Evolutionary conservation across 805 yeast genomes (phyloP), one percentile per base, ranked within the genome.

Genomic region (Lipomyces sp.): DNA sequence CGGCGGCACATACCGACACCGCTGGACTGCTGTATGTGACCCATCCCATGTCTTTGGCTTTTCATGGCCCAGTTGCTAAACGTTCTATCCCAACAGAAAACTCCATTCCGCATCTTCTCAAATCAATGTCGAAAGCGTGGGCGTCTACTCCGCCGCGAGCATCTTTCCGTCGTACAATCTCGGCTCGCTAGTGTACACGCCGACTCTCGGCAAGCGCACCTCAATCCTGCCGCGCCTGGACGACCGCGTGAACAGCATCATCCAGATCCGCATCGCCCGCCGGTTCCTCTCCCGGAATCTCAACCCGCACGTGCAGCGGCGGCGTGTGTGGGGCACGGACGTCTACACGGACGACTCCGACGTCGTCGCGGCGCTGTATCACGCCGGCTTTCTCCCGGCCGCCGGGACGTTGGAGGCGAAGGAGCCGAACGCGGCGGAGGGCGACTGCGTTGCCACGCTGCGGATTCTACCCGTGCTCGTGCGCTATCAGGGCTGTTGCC

Each of bases 271-370:
- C 49, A 73, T 84, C 13, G 80, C 86, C n/a, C 64, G 65, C 47
- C 53, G 71, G 39, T 74, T 69, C 58, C 64, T 77, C 41, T 49
- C 59, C n/a, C 61, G 68, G 6, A 68, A 72, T 37, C 61, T 68
- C 33, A 72, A 71, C 44, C 48, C 58, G 6, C 72, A 70, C 28
- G 73, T 79, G 44, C 72, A 70, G 13, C 62, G 60, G 32, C 78
- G 83, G 28, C 70, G 80, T 44, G 75, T 89, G 1, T 91, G 98
- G 98, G 98, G 98, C 1, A 78, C 90, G 1, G 95, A 90, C 39
- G 73, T 93, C 0, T 93, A 91, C 67, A 86, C 97, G 0, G 98
- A 93, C 67, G 98, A 91, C 66, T 84, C 95, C 0, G 96, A 91
- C 66, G 70, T 90, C 1, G 74, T 91, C 33, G 74, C 86, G 4